Conservation (phyloP, 148 eudicot genomes). For the Fallopia convolvulus region DNA sequence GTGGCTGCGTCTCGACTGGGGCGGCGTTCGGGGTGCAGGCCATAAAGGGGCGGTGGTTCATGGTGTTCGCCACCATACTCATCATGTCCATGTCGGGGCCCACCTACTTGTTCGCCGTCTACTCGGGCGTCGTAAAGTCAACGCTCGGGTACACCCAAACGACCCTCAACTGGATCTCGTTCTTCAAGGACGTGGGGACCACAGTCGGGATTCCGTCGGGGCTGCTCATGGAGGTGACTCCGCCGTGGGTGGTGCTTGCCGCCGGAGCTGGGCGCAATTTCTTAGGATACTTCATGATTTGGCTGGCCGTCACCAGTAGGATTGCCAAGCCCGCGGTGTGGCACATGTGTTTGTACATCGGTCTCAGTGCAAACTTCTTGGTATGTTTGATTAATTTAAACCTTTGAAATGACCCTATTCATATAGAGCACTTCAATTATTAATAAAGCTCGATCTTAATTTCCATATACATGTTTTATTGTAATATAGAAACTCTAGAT, state of each 20-base stretch:
- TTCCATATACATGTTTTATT: too few species aligned
- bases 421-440: too few species aligned
- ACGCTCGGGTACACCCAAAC: conserved; percentile 11
- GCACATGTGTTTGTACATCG: conserved; percentile 19
- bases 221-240: conserved; percentile 13
- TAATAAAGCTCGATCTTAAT: too few species aligned
- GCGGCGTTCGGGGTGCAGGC: neutral
- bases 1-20: neutral
- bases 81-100: conserved; percentile 10
- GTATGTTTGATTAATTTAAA: neutral
- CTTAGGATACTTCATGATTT: conserved; percentile 14
- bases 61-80: conserved; percentile 13
- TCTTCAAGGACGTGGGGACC: conserved; percentile 16
- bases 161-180: conserved; percentile 7
- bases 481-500: too few species aligned
- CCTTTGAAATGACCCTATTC: neutral
- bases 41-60: conserved; percentile 10
- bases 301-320: neutral
- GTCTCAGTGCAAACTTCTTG: conserved; percentile 9
- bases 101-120: conserved; percentile 12
- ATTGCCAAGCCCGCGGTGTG: conserved; percentile 8
- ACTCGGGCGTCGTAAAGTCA: conserved; percentile 5
- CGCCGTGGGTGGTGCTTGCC: conserved; percentile 12
- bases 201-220: conserved; percentile 8
- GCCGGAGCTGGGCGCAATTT: conserved; percentile 1